Conservation (phyloP, 768 basidiomycete genomes). For the Hydnomerulius pinastri region DNA sequence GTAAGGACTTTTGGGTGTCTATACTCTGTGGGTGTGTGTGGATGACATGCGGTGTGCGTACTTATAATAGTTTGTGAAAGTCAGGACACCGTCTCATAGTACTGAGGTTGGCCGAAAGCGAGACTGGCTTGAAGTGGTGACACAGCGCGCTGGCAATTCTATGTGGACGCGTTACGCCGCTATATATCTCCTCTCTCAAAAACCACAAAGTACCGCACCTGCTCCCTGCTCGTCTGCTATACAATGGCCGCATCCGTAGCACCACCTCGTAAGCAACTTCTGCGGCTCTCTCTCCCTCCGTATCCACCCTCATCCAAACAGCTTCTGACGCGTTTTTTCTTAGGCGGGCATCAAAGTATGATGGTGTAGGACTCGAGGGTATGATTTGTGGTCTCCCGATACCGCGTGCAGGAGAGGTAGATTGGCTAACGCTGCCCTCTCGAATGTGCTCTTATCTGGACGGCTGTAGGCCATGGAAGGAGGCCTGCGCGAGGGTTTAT, state of each 20-base stretch:
- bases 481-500: slow-evolving; percentile 89
- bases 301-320: slow-evolving; percentile 82
- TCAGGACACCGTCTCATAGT: too few species aligned
- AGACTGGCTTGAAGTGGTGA: too few species aligned
- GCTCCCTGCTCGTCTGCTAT: too few species aligned
- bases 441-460: too few species aligned
- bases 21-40: too few species aligned
- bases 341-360: slow-evolving; percentile 67
- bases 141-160: too few species aligned
- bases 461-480: slow-evolving; percentile 99
- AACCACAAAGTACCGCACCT: background rate
- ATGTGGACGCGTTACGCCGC: too few species aligned
- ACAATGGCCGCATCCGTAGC: background rate
- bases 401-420: slow-evolving; percentile 82
- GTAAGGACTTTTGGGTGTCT: too few species aligned
- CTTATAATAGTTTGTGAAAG: too few species aligned
- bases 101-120: too few species aligned
- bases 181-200: too few species aligned
- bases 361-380: slow-evolving; percentile 90
- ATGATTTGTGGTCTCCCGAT: slow-evolving; percentile 94
- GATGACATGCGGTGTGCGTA: too few species aligned
- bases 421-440: slow-evolving; percentile 14
- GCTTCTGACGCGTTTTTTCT: slow-evolving; percentile 35
- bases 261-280: slow-evolving; percentile 36
- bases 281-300: slow-evolving; percentile 64